Conservation (phyloP, 768 basidiomycete genomes). For the Lactarius quietus region DNA sequence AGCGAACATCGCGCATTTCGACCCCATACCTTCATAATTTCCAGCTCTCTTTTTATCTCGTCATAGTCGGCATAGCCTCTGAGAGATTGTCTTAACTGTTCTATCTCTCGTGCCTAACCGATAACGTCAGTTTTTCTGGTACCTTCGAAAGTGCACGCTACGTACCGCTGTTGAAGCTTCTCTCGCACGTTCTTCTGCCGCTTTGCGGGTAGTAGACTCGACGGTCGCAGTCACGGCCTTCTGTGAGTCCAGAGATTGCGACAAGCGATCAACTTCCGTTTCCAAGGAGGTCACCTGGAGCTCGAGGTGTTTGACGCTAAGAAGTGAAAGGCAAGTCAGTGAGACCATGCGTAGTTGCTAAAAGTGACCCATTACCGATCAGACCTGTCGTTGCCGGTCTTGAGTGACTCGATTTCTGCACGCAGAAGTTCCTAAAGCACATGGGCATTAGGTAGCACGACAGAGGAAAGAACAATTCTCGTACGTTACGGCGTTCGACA, state of each 20-base stretch:
- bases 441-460: slow-evolving; percentile 5
- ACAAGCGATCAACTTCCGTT: slow-evolving; percentile 65
- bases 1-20: not conserved
- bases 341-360: slow-evolving; percentile 2
- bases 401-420: slow-evolving; percentile 89
- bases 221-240: slow-evolving; percentile 45
- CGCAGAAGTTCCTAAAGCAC: slow-evolving; percentile 77
- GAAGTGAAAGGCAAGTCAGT: not conserved
- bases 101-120: slow-evolving; percentile 58
- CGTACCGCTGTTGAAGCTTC: slow-evolving; percentile 59
- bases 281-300: slow-evolving; percentile 72
- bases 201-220: slow-evolving; percentile 48
- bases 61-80: slow-evolving; percentile 85
- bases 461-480: slow-evolving; percentile 21
- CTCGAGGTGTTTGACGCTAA: slow-evolving; percentile 70
- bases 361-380: slow-evolving; percentile 48
- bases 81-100: slow-evolving; percentile 62
- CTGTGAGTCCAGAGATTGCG: slow-evolving; percentile 62
- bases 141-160: not conserved
- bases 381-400: slow-evolving; percentile 69
- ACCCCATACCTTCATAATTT: slow-evolving; percentile 88
- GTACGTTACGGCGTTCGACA: slow-evolving; percentile 89
- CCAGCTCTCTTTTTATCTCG: slow-evolving; percentile 95
- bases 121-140: slow-evolving; percentile 6
- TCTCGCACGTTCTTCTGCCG: slow-evolving; percentile 54